Evolutionary conservation across 176 grass and related monocot species (phyloP).

Genomic region (Carex cristatella): DNA sequence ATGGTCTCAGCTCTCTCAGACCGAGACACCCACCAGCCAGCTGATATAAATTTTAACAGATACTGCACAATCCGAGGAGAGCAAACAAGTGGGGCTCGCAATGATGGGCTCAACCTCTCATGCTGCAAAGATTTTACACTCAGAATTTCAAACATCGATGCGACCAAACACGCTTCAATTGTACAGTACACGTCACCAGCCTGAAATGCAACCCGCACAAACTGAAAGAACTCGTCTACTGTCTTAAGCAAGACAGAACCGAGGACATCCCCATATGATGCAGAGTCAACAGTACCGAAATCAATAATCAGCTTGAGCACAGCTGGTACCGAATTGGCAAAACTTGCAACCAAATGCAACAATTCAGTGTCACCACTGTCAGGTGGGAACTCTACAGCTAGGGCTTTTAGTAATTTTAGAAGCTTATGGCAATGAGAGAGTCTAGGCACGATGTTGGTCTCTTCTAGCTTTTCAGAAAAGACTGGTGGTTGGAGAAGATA

Average conservation of each 20-base stretch:
- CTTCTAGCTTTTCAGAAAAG: conserved; percentile 57
- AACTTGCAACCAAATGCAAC: conserved; percentile 53
- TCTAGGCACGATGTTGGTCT: conserved; percentile 65
- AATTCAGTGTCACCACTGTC: conserved; percentile 47
- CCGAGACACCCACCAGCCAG: conserved; percentile 46
- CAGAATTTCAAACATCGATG: conserved; percentile 74
- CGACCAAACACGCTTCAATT: conserved; percentile 63
- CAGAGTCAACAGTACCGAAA: conserved; percentile 52
- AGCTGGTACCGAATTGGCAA: conserved; percentile 48
- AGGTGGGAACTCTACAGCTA: conserved; percentile 49
- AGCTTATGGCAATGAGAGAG: conserved; percentile 75
- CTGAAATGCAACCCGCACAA: conserved; percentile 53
- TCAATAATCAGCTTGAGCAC: conserved; percentile 74
- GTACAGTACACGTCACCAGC: conserved; percentile 49
- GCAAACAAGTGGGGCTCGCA: conserved; percentile 69
- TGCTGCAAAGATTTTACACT: conserved; percentile 48
- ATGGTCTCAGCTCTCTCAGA: conserved; percentile 39
- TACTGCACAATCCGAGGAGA: conserved; percentile 67
- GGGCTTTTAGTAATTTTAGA: conserved; percentile 56
- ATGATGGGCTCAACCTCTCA: conserved; percentile 55
- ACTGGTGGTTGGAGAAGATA: conserved; percentile 50
- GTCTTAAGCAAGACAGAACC: conserved; percentile 67
- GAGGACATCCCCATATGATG: conserved; percentile 47
- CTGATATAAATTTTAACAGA: conserved; percentile 55
- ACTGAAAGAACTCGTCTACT: conserved; percentile 74